Base-by-base conservation (phyloP, 352 stramenopile species). In the Plasmopara halstedii region DNA sequence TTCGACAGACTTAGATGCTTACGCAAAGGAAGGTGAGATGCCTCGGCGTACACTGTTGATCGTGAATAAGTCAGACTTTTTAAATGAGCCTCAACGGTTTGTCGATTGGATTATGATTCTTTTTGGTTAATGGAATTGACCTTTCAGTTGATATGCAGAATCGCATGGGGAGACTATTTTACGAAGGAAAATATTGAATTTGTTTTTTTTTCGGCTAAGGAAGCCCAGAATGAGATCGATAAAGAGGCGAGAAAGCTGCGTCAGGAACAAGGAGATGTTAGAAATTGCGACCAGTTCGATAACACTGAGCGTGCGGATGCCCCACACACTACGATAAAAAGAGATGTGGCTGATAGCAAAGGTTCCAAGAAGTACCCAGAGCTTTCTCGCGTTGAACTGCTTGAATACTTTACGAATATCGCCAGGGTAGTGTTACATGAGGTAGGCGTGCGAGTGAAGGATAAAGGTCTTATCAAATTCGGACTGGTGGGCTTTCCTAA, bases 401-500 rank as follows among this genome's bases (percentile, higher is more conserved):
- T 95, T 4, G 74, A 76, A 4, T 84, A 84, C 45, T 48, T 95
- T 35, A 71, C 63, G 2, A 43, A 50, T 7, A 73, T 89, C 31
- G 75, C 84, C 15, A 48, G 61, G 1, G 56, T 70, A 14, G 67
- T 91, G 57, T 62, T 79, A 18, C 45, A 58, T 18, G 71, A 82
- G 38, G 57, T 87, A 4, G 80, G 73, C 26, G 21, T 83, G 33
- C 75, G 77, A 50, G 67, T 79, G 31, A 88, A 96, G 44, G 84
- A 94, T 34, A 85, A 89, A 43, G 75, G 73, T 10, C 57, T 83
- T 35, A 85, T 88, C 58, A 95, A 88, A 46, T 83, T 99, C 56
- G 97, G 97, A 45, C 98, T 99, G 94, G 95, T 99, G 26, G 97
- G 97, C 26, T 99, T 99, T 70, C 97, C 97, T 13, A 99, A 99